phyloP scores from a whole-genome alignment of 2,329 filamentous ascomycete species.

The Trichoderma simmonsii region DNA sequence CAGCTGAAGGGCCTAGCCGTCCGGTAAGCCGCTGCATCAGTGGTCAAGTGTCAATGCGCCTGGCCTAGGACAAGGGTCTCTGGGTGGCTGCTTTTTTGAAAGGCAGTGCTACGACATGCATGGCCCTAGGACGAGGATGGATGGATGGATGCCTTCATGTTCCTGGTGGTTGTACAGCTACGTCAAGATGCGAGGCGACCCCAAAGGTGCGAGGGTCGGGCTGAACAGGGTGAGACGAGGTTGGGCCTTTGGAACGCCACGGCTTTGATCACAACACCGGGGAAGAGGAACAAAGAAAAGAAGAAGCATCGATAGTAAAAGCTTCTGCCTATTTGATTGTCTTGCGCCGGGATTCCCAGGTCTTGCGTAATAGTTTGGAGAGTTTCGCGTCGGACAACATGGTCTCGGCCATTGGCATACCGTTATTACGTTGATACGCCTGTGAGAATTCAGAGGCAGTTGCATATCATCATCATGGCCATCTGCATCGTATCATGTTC shows the following conservation, averaged over 20 bases:
- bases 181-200: not conserved
- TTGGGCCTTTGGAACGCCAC: not conserved
- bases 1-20: slow-evolving; percentile 2
- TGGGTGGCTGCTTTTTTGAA: not conserved
- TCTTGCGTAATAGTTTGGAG: not conserved
- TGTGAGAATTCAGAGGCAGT: not conserved
- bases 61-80: not conserved
- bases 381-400: not conserved
- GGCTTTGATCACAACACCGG: not conserved
- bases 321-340: not conserved
- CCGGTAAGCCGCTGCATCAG: not conserved
- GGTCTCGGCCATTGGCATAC: not conserved
- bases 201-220: not conserved
- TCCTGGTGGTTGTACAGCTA: not conserved
- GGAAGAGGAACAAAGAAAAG: not conserved
- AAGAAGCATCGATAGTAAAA: not conserved
- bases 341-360: too few species aligned
- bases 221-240: not conserved
- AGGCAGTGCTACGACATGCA: not conserved
- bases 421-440: not conserved
- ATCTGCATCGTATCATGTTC: not conserved
- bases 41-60: not conserved
- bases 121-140: not conserved
- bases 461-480: not conserved
- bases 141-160: not conserved